Evolutionary conservation across 169 alveolate genomes (phyloP).

Genomic region (Ichthyophthirius multifiliis): DNA sequence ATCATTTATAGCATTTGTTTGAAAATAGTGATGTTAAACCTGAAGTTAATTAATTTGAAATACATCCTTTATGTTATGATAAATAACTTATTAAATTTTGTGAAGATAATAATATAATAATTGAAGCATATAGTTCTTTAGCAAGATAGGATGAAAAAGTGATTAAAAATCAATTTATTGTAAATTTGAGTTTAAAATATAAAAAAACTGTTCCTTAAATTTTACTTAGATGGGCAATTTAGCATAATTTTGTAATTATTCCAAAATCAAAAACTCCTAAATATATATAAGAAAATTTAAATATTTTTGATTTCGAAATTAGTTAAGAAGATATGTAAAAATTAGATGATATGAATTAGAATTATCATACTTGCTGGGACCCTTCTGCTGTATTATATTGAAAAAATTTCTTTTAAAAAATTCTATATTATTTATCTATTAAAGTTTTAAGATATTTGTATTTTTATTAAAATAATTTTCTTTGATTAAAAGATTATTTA

Average conservation of each 20-base stretch:
- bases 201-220: constrained; percentile 46
- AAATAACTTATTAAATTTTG: constrained; percentile 36
- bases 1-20: constrained; percentile 43
- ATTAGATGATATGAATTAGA: constrained; percentile 29
- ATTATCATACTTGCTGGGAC: constrained; percentile 42
- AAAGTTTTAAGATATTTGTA: no score
- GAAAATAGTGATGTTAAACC: constrained; percentile 41
- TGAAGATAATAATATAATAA: constrained; percentile 29
- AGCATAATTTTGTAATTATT: constrained; percentile 40
- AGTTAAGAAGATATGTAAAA: constrained; percentile 43
- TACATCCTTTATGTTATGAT: constrained; percentile 53
- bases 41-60: constrained; percentile 55
- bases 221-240: constrained; percentile 50
- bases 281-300: constrained; percentile 45
- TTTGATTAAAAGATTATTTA: no score
- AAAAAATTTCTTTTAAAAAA: no score
- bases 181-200: constrained; percentile 40
- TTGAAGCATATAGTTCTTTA: constrained; percentile 58
- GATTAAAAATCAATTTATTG: constrained; percentile 11
- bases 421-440: no score
- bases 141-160: constrained; percentile 48
- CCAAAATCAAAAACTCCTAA: constrained; percentile 55
- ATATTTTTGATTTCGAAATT: constrained; percentile 56
- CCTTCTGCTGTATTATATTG: no score
- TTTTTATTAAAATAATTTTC: no score